Base-by-base conservation (phyloP, 192 early-diverging fungal species). In the Backusella liffmaniae region DNA sequence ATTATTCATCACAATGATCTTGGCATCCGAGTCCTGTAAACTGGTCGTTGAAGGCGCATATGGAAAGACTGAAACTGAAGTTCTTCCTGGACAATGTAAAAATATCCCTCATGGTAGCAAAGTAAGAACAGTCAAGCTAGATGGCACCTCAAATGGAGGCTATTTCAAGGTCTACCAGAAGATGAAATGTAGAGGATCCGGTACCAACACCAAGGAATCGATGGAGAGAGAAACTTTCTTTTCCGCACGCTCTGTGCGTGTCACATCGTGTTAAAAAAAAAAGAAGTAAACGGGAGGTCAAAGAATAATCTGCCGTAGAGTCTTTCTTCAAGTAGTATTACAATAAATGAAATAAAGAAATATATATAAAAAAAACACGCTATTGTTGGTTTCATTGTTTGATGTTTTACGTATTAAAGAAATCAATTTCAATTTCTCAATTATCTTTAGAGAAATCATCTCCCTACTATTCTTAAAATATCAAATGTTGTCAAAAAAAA, bases 71-170 rank as follows among this genome's bases (percentile, higher is more conserved):
- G 56, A 62, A 62, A 3, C 21, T 29, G 56, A 62, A 29, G 56
- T 62, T 4, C 2, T 29, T 13, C 56, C 56, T 62, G 56, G 56
- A 13, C 56, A 62, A 29, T 62, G 56, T 29, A 23, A 21, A 62
- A 26, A 2, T 29, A 0, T 62, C 3, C 23, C 3, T 12, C 21
- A 62, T 62, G 56, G 56, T 29, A n/a, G 23, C 26, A 62, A 29
- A 62, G 21, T 62, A 2, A 4, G 1, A 12, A 29, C 21, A 62
- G 21, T 62, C 56, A 62, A 62, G 56, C 4, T 62, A 7, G 56
- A 62, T 62, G 56, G 56, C 12, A 62, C 56, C 56, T 62, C 56
- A 62, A 62, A 62, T 29, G 56, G 56, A 26, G 56, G 56, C 29
- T 62, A 12, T 29, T 62, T 62, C 26, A 26, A 12, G 26, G 56